Base-by-base conservation (phyloP, 352 stramenopile species). In the Plasmopara viticola region DNA sequence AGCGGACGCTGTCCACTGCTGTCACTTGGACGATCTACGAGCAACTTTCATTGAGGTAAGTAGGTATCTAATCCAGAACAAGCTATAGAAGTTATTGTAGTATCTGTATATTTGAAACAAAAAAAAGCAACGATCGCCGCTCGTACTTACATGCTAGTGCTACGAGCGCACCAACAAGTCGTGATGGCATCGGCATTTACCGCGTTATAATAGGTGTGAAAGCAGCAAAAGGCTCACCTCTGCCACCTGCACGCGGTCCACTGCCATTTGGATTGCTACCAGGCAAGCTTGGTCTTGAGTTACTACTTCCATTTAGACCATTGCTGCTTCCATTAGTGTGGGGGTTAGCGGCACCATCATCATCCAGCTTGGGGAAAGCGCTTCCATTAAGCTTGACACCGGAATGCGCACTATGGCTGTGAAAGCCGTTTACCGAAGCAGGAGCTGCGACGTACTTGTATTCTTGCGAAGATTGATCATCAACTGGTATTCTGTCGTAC, bases 21-120 rank as follows among this genome's bases (percentile, higher is more conserved):
- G 96, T 99, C 57, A 98, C 90, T 13, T 99, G 97, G 97, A 99
- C 96, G 10, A 97, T 97, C 44, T 99, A 99, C 76, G 97, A 99
- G 79, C 74, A 91, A 44, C 66, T 93, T 18, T 87, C 78, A 4
- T 56, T 87, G 35, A 66, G 67, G 44, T 87, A 82, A 49, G 25
- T 49, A 47, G 14, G 9, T 41, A 25, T n/a, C n/a, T 41, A 18
- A 48, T 12, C 38, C 18, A 43, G 33, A 35, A 18, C n/a, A 18
- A 17, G 20, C 2, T 41, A 41, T 41, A 41, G 37, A 41, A 18
- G 12, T 17, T 41, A 41, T 18, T 41, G n/a, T 17, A n/a, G 13
- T 38, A 38, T 14, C 13, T 38, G 33, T 38, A 57, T 35, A 35
- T 35, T 35, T 35, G 2, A 12, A 35, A 8, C 31, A 12, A 35